Evolutionary conservation across 2,329 filamentous ascomycete genomes (phyloP).

Genomic region (Aspergillus uvarum): DNA sequence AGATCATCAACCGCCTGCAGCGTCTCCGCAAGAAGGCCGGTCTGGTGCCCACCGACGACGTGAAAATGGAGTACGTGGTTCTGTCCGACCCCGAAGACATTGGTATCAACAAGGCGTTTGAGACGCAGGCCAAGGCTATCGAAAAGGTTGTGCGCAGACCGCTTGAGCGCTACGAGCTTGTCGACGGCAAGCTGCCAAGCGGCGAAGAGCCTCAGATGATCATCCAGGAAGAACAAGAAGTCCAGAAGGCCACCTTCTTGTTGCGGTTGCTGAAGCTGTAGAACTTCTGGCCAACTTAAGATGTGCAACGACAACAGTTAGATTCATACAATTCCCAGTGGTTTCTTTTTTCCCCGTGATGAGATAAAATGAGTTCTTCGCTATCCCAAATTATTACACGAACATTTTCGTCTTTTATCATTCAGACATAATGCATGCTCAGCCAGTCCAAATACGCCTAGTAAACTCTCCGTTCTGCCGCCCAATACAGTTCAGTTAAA

Average conservation of each 20-base stretch:
- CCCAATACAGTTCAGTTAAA: background rate
- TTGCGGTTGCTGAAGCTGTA: slow-evolving; percentile 73
- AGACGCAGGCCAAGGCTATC: slow-evolving; percentile 65
- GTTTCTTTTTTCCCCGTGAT: slow-evolving; percentile 2
- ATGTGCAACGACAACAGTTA: slow-evolving; percentile 11
- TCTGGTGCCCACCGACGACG: slow-evolving; percentile 85
- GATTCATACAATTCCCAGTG: slow-evolving; percentile 10
- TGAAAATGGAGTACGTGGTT: slow-evolving; percentile 90
- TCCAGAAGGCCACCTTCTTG: slow-evolving; percentile 78
- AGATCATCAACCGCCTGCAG: slow-evolving; percentile 92
- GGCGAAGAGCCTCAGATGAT: slow-evolving; percentile 63
- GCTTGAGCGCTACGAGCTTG: slow-evolving; percentile 66
- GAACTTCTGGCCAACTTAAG: slow-evolving; percentile 19
- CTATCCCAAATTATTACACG: background rate
- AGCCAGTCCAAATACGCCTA: slow-evolving; percentile 3
- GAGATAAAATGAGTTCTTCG: slow-evolving; percentile 4
- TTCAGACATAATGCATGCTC: slow-evolving; percentile 6
- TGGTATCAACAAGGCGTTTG: slow-evolving; percentile 69
- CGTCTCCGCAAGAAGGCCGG: slow-evolving; percentile 91
- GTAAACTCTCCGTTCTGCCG: background rate
- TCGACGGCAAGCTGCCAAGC: slow-evolving; percentile 58
- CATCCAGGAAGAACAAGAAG: slow-evolving; percentile 78
- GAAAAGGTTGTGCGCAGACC: slow-evolving; percentile 76
- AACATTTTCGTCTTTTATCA: background rate
- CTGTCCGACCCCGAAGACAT: slow-evolving; percentile 75